Conservation (phyloP, 2,329 filamentous ascomycete genomes). For the Colletotrichum noveboracense region DNA sequence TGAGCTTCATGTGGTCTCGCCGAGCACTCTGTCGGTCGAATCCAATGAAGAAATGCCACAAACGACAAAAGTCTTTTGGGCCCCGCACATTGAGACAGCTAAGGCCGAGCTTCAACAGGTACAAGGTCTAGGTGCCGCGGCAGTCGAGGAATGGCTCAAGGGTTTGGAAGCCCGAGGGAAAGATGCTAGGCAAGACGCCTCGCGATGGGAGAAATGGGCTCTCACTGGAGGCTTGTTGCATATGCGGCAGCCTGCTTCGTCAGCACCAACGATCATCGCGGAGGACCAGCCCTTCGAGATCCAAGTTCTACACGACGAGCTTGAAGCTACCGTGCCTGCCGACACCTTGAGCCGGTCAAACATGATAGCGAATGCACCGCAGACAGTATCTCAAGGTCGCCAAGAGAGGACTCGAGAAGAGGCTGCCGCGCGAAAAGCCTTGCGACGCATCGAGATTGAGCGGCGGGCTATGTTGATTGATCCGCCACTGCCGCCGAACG, state of each 20-base stretch:
- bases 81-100: slow-evolving; percentile 64
- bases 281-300: not conserved
- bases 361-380: not conserved
- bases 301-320: not conserved
- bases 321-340: not conserved
- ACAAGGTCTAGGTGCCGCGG: slow-evolving; percentile 68
- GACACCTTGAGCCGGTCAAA: not conserved
- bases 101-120: slow-evolving; percentile 67
- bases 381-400: not conserved
- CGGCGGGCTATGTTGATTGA: slow-evolving; percentile 68
- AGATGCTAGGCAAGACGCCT: slow-evolving; percentile 62
- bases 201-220: slow-evolving; percentile 80
- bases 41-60: slow-evolving; percentile 51
- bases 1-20: slow-evolving; percentile 64
- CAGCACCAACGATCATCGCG: not conserved
- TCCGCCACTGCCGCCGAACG: slow-evolving; percentile 66
- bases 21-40: slow-evolving; percentile 57
- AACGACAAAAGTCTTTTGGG: slow-evolving; percentile 70
- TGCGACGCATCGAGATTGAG: slow-evolving; percentile 74
- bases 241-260: slow-evolving; percentile 33
- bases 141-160: slow-evolving; percentile 80
- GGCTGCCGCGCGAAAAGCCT: slow-evolving; percentile 67
- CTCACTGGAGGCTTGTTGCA: slow-evolving; percentile 43
- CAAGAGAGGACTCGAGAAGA: slow-evolving; percentile 46
- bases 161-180: slow-evolving; percentile 70